Conservation (phyloP, 495 filamentous ascomycete genomes). For the Hyaloscypha bicolor region DNA sequence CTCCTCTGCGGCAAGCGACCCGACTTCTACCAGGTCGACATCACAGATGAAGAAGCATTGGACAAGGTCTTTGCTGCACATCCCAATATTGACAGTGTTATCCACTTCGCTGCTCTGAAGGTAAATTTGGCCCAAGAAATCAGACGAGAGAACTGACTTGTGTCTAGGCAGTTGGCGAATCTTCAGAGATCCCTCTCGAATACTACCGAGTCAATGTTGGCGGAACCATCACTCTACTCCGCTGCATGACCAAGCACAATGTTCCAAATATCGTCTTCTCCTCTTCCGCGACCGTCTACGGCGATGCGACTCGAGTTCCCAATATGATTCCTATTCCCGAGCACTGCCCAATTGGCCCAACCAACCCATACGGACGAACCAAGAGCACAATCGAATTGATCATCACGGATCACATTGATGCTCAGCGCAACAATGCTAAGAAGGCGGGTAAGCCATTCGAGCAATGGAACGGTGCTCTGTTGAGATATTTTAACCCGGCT, state of each 20-base stretch:
- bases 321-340: constrained; percentile 99
- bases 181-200: constrained; percentile 90
- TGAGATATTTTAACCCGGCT: constrained; percentile 97
- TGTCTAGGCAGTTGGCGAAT: constrained; percentile 89
- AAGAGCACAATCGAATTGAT: constrained; percentile 89
- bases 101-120: constrained; percentile 98
- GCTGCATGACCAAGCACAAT: constrained; percentile 84
- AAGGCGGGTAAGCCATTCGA: constrained; percentile 76
- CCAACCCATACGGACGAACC: constrained; percentile 95
- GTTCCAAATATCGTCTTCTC: constrained; percentile 98
- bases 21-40: constrained; percentile 80
- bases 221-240: constrained; percentile 85
- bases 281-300: constrained; percentile 94
- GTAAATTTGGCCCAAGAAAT: constrained; percentile 40
- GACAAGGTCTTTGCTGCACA: constrained; percentile 88
- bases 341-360: constrained; percentile 91
- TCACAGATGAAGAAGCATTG: constrained; percentile 80
- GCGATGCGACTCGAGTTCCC: constrained; percentile 92
- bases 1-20: constrained; percentile 89
- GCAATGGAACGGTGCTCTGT: constrained; percentile 89
- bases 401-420: constrained; percentile 88
- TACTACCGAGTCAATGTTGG: constrained; percentile 98
- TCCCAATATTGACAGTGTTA: constrained; percentile 94
- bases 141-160: constrained; percentile 6
- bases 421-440: constrained; percentile 80